These are phyloP conservation scores for Ustilago loliicola DNA, from an alignment of 1,284 basidiomycete genomes.

Conservation along the genomic window DNA sequence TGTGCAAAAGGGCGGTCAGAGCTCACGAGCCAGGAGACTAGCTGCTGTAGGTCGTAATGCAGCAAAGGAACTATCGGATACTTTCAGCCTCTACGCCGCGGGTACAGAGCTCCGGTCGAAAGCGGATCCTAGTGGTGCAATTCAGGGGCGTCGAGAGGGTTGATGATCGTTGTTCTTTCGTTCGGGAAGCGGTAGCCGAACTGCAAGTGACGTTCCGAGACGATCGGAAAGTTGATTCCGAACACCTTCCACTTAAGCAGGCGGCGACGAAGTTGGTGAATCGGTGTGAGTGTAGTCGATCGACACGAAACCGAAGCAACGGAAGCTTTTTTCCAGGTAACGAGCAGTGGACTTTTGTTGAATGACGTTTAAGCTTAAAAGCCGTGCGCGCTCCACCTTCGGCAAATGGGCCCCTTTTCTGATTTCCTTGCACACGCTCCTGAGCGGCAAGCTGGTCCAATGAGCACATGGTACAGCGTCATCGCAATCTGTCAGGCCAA, in stretches of 20 bases:
- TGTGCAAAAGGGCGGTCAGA: not conserved
- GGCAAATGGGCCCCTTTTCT: slow-evolving; percentile 1
- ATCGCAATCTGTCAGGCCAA: not conserved
- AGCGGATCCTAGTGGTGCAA: not conserved
- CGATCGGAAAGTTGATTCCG: not conserved
- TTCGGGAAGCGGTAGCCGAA: not conserved
- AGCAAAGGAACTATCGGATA: not conserved
- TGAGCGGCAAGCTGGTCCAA: not conserved
- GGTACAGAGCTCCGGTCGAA: not conserved
- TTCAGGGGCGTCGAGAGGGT: not conserved
- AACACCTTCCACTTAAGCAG: not conserved
- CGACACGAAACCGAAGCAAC: not conserved
- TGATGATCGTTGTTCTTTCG: not conserved
- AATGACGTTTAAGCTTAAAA: not conserved
- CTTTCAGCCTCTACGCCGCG: not conserved
- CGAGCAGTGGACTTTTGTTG: not conserved
- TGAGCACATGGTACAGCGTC: not conserved
- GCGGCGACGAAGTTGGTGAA: not conserved
- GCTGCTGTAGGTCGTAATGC: not conserved
- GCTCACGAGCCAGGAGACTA: not conserved
- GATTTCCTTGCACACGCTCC: not conserved
- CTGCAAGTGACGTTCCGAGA: not conserved
- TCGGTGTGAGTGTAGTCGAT: not conserved
- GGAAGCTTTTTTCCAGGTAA: slow-evolving; percentile 9
- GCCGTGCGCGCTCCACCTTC: slow-evolving; percentile 7